Base-by-base conservation (phyloP, 768 basidiomycete genomes). In the Pleurotus ostreatus region DNA sequence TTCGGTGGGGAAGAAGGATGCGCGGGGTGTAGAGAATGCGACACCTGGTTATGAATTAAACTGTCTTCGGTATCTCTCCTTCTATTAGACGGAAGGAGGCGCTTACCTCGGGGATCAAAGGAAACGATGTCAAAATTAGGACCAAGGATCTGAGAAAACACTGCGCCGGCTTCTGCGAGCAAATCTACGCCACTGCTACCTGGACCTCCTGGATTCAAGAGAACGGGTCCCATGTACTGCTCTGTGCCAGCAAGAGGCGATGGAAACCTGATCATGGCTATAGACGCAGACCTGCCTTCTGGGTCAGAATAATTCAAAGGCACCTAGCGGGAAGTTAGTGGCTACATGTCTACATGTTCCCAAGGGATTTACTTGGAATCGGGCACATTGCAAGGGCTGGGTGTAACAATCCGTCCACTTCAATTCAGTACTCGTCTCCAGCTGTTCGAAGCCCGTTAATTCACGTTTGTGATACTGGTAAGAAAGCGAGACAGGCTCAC, bases 141-240 rank as follows among this genome's bases (percentile, higher is more conserved):
- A 3, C 79, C 78, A 11, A 79, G 46, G n/a, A 75, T 61, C 1
- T 49, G 34, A 7, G 65, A 62, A 11, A 79, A 48, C 2, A 52
- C 25, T 8, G 61, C 56, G 2, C 71, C 77, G 0, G 38, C 2
- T 4, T 9, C n/a, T 5, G 61, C 20, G 22, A 73, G 57, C 0
- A 70, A 18, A 4, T 65, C 63, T 5, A 78, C 70, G 2, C 78
- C 77, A 55, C 74, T 74, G 2, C 72, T 74, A 9, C 78, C 78
- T 1, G 78, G 78, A 0, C 79, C 78, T 18, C 78, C 76, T 2
- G 77, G 78, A 52, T 79, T 79, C 59, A 76, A 66, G 3, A 79
- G 64, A 9, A 79, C 65, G 1, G 77, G 77, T 0, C 79, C 79
- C 16, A 71, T 72, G 57, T 78, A 79, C 3, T 66, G 59, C 5